phyloP scores from a whole-genome alignment of 139 green algal species.

The Auxenochlorella protothecoides region DNA sequence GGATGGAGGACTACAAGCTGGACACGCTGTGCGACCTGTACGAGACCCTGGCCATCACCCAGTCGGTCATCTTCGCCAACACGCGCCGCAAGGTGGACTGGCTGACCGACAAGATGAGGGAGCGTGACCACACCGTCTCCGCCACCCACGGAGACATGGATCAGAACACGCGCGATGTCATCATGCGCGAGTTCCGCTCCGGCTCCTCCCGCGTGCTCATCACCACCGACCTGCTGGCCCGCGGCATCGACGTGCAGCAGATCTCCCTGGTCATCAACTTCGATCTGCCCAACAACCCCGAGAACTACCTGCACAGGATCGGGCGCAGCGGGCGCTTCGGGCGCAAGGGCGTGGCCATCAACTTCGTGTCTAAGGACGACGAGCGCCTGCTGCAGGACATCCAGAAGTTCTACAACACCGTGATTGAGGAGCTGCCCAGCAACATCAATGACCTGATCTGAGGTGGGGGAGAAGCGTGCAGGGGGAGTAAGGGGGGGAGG shows the following conservation, averaged over 20 bases:
- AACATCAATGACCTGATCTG: conserved; percentile 87
- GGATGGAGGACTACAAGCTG: conserved; percentile 98
- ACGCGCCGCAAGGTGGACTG: conserved; percentile 99
- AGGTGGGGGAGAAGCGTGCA: conserved; percentile 19
- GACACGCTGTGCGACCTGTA: conserved; percentile 99
- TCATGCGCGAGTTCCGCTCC: conserved; percentile 99
- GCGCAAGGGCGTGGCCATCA: conserved; percentile 99
- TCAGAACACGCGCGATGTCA: conserved; percentile 99
- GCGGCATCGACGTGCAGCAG: conserved; percentile 99
- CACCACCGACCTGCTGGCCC: conserved; percentile 98
- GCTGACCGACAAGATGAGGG: conserved; percentile 98
- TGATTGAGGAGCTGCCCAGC: conserved; percentile 94
- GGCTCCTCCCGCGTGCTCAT: conserved; percentile 98
- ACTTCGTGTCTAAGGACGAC: conserved; percentile 96
- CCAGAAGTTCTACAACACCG: conserved; percentile 99
- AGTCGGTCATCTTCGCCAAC: conserved; percentile 99
- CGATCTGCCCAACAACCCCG: conserved; percentile 96
- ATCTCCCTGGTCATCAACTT: conserved; percentile 99
- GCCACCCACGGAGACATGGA: conserved; percentile 99
- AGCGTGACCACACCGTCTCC: conserved; percentile 97
- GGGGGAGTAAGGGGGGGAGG: not conserved
- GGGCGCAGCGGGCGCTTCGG: conserved; percentile 86
- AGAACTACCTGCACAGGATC: conserved; percentile 99
- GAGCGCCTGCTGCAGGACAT: conserved; percentile 93
- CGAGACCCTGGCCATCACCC: conserved; percentile 98